These are phyloP conservation scores for Populus hybrid DNA, from an alignment of 441 rosid species.

Conservation along the genomic window DNA sequence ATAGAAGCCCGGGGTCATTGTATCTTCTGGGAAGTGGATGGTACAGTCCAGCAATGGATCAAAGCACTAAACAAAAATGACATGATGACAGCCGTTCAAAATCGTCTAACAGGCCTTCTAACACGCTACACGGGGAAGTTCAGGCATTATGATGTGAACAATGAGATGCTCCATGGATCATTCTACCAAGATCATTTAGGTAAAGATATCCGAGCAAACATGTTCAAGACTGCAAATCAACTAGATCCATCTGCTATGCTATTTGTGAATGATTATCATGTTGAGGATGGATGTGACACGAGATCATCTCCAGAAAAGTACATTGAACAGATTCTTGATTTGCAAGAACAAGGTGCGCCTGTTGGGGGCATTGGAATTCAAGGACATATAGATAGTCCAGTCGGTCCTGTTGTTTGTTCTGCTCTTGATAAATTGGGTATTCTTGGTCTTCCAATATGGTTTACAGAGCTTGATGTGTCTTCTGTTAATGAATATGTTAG, in stretches of 20 bases:
- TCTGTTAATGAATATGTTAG: conserved; percentile 65
- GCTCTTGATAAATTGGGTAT: conserved; percentile 70
- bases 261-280: conserved; percentile 86
- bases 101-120: conserved; percentile 63
- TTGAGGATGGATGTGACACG: conserved; percentile 72
- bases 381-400: conserved; percentile 84
- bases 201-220: conserved; percentile 53
- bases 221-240: conserved; percentile 77
- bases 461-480: conserved; percentile 90
- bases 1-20: conserved; percentile 74
- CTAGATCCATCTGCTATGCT: conserved; percentile 71
- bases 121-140: conserved; percentile 77
- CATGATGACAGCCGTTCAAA: conserved; percentile 57
- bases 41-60: conserved; percentile 68
- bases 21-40: conserved; percentile 93
- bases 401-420: conserved; percentile 66
- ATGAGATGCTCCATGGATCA: conserved; percentile 94
- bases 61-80: conserved; percentile 55
- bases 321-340: conserved; percentile 49
- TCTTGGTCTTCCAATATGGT: conserved; percentile 88
- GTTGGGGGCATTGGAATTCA: conserved; percentile 90
- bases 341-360: conserved; percentile 81
- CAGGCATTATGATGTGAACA: conserved; percentile 89
- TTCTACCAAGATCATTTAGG: conserved; percentile 75
- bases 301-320: conserved; percentile 72